Conservation (phyloP, 1,139 yeast genomes). For the Tardiomyces digboiensis region DNA sequence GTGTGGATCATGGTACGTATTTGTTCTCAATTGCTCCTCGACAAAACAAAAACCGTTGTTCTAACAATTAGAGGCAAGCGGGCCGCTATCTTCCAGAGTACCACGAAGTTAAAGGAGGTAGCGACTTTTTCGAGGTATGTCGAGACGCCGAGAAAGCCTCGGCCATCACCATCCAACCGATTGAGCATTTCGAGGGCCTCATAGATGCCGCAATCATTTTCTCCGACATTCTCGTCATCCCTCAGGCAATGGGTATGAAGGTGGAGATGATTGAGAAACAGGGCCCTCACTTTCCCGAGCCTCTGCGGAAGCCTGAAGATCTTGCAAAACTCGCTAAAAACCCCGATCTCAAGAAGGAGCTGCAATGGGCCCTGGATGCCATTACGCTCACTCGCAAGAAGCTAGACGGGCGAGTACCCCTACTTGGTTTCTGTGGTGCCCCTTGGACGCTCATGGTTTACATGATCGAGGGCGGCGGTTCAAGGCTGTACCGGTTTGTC, state of each 20-base stretch:
- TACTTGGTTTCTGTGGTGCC: slow-evolving; percentile 93
- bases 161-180: slow-evolving; percentile 91
- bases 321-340: slow-evolving; percentile 47
- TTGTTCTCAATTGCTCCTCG: slow-evolving; percentile 19
- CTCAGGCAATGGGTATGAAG: slow-evolving; percentile 97
- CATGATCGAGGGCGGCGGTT: slow-evolving; percentile 98
- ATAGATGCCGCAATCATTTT: slow-evolving; percentile 96
- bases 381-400: slow-evolving; percentile 80
- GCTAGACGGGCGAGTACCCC: slow-evolving; percentile 83
- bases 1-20: slow-evolving; percentile 74
- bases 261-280: slow-evolving; percentile 92
- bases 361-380: slow-evolving; percentile 93
- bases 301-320: slow-evolving; percentile 68
- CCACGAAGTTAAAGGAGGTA: slow-evolving; percentile 76
- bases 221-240: slow-evolving; percentile 90
- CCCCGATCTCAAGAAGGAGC: slow-evolving; percentile 59
- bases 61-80: slow-evolving; percentile 71
- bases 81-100: slow-evolving; percentile 90
- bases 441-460: slow-evolving; percentile 97
- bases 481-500: slow-evolving; percentile 82
- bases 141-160: slow-evolving; percentile 91
- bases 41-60: background rate
- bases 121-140: slow-evolving; percentile 91
- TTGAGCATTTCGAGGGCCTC: slow-evolving; percentile 79
- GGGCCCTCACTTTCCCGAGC: slow-evolving; percentile 91